phyloP scores from a whole-genome alignment of 805 yeast genomes.

The Pichia nakasei region DNA sequence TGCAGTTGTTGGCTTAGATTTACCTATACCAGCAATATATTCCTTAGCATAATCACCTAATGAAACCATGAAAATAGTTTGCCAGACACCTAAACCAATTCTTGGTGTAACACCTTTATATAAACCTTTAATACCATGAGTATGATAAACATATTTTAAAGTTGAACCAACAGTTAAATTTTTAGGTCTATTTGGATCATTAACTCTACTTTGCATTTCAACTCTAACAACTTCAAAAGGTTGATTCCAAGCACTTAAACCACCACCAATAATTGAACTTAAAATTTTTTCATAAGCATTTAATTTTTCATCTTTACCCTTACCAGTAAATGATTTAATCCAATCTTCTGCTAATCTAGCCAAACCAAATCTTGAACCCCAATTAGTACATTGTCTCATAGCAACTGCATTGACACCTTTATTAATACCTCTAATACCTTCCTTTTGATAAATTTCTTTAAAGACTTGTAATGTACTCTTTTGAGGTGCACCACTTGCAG shows the following conservation, averaged over 20 bases:
- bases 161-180: constrained; percentile 73
- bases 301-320: constrained; percentile 48
- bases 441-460: constrained; percentile 70
- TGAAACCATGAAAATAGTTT: constrained; percentile 97
- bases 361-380: constrained; percentile 97
- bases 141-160: constrained; percentile 69
- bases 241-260: constrained; percentile 96
- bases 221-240: constrained; percentile 97
- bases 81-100: constrained; percentile 95
- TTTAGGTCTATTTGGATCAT: constrained; percentile 91
- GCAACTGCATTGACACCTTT: constrained; percentile 99
- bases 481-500: constrained; percentile 53
- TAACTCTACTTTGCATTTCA: constrained; percentile 95
- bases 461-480: constrained; percentile 81
- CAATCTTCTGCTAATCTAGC: constrained; percentile 85
- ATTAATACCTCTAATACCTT: constrained; percentile 91
- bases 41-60: constrained; percentile 90
- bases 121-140: constrained; percentile 82
- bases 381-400: constrained; percentile 96
- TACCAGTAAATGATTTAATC: constrained; percentile 57
- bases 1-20: constrained; percentile 5
- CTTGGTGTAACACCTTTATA: constrained; percentile 97
- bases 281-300: constrained; percentile 71
- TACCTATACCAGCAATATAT: constrained; percentile 38
- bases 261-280: constrained; percentile 92